phyloP scores from a whole-genome alignment of 495 filamentous ascomycete genomes.

The Sabuloglossum arenarium region DNA sequence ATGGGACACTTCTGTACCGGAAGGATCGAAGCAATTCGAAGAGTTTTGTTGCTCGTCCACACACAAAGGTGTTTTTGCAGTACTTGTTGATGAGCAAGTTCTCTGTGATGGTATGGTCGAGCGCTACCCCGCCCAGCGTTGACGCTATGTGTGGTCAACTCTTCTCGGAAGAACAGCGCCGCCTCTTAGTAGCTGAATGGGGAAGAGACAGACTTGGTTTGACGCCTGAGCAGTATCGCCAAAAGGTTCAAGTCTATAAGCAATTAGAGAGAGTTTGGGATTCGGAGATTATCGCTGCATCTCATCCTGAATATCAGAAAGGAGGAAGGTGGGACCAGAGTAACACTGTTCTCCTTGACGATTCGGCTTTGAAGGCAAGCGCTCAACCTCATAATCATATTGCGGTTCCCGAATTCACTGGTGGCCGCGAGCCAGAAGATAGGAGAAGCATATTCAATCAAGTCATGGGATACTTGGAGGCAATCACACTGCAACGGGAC shows the following conservation, averaged over 20 bases:
- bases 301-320: conserved; percentile 22
- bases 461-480: conserved; percentile 22
- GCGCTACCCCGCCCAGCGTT: conserved; percentile 53
- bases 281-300: conserved; percentile 25
- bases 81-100: conserved; percentile 47
- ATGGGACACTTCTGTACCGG: conserved; percentile 71
- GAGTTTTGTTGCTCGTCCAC: conserved; percentile 37
- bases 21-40: conserved; percentile 26
- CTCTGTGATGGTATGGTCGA: conserved; percentile 79
- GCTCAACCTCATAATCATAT: conserved; percentile 72
- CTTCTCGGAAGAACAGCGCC: conserved; percentile 20
- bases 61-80: conserved; percentile 40
- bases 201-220: conserved; percentile 61
- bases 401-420: conserved; percentile 51
- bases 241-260: conserved; percentile 79
- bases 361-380: conserved; percentile 53
- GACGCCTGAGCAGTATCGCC: conserved; percentile 33
- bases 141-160: conserved; percentile 32
- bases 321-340: conserved; percentile 41
- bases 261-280: conserved; percentile 51
- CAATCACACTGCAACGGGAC: conserved; percentile 17
- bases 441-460: conserved; percentile 15
- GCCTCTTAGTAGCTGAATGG: conserved; percentile 48
- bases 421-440: conserved; percentile 5
- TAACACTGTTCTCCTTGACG: conserved; percentile 86